A percentile compares a stretch with the other conserved stretches of the same genome.
phyloP scores from a whole-genome alignment of 331 rosid genomes.

The Dryas integrifolia region DNA sequence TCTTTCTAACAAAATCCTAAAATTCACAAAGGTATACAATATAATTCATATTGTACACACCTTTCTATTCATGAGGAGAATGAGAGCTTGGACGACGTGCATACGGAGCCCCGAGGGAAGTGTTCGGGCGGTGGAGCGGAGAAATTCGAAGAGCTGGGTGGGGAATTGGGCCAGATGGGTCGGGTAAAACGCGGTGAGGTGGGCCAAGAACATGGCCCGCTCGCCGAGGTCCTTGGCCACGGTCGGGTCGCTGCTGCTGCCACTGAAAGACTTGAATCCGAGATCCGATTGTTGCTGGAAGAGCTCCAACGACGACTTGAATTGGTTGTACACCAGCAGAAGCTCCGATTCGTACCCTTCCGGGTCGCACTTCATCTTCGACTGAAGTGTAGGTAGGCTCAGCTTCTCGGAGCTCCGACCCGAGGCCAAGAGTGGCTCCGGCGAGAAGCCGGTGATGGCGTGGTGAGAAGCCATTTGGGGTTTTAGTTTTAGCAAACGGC shows the following conservation, averaged over 20 bases:
- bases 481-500: neutral
- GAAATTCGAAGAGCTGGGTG: constrained; percentile 50
- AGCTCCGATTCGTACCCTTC: constrained; percentile 81
- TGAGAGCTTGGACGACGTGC: constrained; percentile 54
- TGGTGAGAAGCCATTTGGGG: constrained; percentile 25
- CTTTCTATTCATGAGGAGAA: constrained; percentile 60
- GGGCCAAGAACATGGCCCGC: constrained; percentile 63
- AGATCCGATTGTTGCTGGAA: constrained; percentile 65
- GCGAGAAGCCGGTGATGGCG: constrained; percentile 5
- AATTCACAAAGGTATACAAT: neutral
- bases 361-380: constrained; percentile 87
- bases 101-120: constrained; percentile 61
- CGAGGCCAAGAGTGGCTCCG: constrained; percentile 42
- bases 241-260: constrained; percentile 58
- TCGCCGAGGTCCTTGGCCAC: constrained; percentile 79
- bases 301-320: constrained; percentile 65
- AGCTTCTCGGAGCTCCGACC: constrained; percentile 64
- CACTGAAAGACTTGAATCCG: constrained; percentile 62
- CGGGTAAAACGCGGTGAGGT: constrained; percentile 62
- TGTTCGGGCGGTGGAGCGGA: constrained; percentile 46
- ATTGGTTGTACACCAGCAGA: constrained; percentile 54
- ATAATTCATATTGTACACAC: constrained; percentile 1
- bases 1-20: neutral
- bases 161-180: constrained; percentile 62
- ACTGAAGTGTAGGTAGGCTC: constrained; percentile 58